phyloP scores from a whole-genome alignment of 768 basidiomycete genomes.

The Agrocybe pediades region DNA sequence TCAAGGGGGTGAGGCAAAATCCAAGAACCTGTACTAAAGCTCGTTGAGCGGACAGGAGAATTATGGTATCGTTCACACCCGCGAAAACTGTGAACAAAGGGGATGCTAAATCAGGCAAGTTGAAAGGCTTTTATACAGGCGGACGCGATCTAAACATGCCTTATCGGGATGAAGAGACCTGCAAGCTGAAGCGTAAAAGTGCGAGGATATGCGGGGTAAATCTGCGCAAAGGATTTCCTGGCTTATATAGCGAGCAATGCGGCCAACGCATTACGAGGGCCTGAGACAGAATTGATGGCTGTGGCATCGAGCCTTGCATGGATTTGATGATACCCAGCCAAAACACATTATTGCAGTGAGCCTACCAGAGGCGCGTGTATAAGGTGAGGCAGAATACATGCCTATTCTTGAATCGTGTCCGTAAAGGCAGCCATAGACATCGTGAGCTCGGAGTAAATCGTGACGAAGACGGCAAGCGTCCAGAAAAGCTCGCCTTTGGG shows the following conservation, averaged over 20 bases:
- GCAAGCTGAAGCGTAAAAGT: constrained; percentile 20
- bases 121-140: constrained; percentile 41
- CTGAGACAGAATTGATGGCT: constrained; percentile 30
- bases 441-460: constrained; percentile 21
- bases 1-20: constrained; percentile 40
- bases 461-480: constrained; percentile 20
- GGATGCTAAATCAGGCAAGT: constrained; percentile 51
- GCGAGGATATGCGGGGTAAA: constrained; percentile 11
- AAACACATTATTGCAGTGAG: constrained; percentile 26
- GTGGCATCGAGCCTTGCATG: constrained; percentile 25
- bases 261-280: constrained; percentile 28
- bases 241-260: constrained; percentile 26
- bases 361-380: constrained; percentile 25
- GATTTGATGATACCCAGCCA: constrained; percentile 24
- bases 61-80: constrained; percentile 41
- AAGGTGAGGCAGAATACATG: constrained; percentile 22
- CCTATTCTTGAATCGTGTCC: constrained; percentile 17
- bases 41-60: constrained; percentile 38
- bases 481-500: constrained; percentile 13
- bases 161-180: constrained; percentile 36
- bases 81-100: constrained; percentile 45
- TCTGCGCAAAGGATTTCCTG: too few species aligned
- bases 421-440: constrained; percentile 16
- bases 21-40: constrained; percentile 36
- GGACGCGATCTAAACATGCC: constrained; percentile 44